A percentile compares a stretch with the other conserved stretches of the same genome.
phyloP scores from a whole-genome alignment of 805 yeast genomes.

The Cyberlindnera amylophila region DNA sequence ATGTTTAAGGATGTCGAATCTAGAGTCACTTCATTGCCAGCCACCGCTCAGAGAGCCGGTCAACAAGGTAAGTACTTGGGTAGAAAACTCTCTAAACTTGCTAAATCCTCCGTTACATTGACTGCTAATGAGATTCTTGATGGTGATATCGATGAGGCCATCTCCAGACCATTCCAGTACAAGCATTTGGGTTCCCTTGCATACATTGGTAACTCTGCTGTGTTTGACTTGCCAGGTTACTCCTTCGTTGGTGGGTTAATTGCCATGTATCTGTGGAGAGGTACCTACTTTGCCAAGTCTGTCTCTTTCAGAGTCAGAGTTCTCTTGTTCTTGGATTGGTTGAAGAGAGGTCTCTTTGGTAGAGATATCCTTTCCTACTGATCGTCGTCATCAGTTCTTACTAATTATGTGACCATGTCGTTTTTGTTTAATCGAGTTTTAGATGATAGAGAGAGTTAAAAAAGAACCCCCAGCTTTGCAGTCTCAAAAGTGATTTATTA shows the following conservation, averaged over 20 bases:
- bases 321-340: constrained; percentile 62
- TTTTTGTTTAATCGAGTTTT: too few relatives aligned
- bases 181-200: constrained; percentile 65
- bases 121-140: constrained; percentile 43
- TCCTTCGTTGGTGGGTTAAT: constrained; percentile 60
- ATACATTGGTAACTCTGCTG: constrained; percentile 67
- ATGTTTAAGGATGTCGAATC: constrained; percentile 54
- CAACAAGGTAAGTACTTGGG: constrained; percentile 70
- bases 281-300: constrained; percentile 64
- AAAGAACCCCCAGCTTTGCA: too few relatives aligned
- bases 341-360: constrained; percentile 56
- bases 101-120: constrained; percentile 41
- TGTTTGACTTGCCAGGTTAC: constrained; percentile 59
- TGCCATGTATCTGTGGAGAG: constrained; percentile 74
- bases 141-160: constrained; percentile 53
- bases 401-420: background rate
- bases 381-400: too few relatives aligned
- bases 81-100: constrained; percentile 51
- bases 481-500: constrained; percentile 4
- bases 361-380: constrained; percentile 38
- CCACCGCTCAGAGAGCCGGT: constrained; percentile 70
- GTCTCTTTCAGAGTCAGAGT: constrained; percentile 63
- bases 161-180: constrained; percentile 56
- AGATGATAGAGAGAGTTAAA: too few relatives aligned
- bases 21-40: constrained; percentile 64